These are phyloP conservation scores for Salix arbutifolia DNA, from an alignment of 345 rosid genomes.

Conservation along the genomic window DNA sequence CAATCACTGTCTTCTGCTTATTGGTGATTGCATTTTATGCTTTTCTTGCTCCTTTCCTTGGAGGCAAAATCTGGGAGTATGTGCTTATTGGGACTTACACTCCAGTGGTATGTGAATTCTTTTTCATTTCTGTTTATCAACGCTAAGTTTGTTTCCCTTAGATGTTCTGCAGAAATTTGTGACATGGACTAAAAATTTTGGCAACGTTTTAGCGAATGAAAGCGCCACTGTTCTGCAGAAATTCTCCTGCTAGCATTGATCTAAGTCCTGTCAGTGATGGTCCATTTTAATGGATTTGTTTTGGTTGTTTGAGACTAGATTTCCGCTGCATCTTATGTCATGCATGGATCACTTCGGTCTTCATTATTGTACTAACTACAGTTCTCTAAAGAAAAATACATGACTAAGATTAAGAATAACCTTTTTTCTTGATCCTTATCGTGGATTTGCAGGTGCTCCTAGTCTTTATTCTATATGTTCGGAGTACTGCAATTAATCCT, in stretches of 20 bases:
- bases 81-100: constrained; percentile 64
- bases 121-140: background rate
- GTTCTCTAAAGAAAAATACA: background rate
- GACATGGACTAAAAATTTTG: background rate
- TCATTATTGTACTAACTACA: background rate
- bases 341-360: background rate
- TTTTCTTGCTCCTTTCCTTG: constrained; percentile 89
- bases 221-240: too few relatives aligned
- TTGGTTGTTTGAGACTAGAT: background rate
- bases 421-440: background rate
- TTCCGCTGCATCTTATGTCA: background rate
- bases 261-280: too few relatives aligned
- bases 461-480: constrained; percentile 88
- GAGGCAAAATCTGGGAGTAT: constrained; percentile 89
- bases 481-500: constrained; percentile 96
- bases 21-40: constrained; percentile 89
- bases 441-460: constrained; percentile 64
- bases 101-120: constrained; percentile 69
- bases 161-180: background rate
- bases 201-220: background rate
- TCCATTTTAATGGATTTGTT: background rate
- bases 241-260: too few relatives aligned
- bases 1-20: constrained; percentile 92
- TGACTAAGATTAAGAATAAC: background rate
- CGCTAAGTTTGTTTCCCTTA: background rate